Base-by-base conservation (phyloP, 2,329 filamentous ascomycete species). In the Botrytis squamosa region DNA sequence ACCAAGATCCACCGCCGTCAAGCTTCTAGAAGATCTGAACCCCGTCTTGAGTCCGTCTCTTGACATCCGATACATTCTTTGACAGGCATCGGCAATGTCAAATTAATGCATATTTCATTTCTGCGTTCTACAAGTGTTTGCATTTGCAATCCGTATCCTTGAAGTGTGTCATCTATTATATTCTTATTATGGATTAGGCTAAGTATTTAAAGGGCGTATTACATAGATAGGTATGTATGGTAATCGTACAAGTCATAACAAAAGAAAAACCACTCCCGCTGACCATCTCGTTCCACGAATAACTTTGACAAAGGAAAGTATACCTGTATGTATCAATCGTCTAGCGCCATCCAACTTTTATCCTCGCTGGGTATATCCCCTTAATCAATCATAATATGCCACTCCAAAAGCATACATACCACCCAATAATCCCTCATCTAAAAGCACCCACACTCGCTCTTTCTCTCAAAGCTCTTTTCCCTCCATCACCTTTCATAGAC, bases 391-490 rank as follows among this genome's bases (percentile, higher is more conserved):
- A 71, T 70, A 20, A 73, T 25, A 57, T 57, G n/a, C n/a, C 52
- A 57, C 52, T 29, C n/a, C 52, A 29, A 12, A 57, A 57, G 52
- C n/a, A 57, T 29, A 29, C 12, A 25, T 57, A 33, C 16, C 44
- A 22, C 16, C 38, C 9, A 57, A 42, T 20, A 52, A 20, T 25
- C 46, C 29, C 18, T 79, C 73, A 81, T 74, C 79, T 77, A 69
- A 81, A 80, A 42, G 78, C 77, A 29, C 78, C 77, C 46, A 80
- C 76, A 71, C 80, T 81, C 36, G 79, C 77, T 33, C 80, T 77
- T 72, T 81, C 81, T 49, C 78, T 78, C 69, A 81, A 71, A 8
- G 75, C 75, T 71, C 78, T 76, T 65, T 76, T 76, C 14, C 16
- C 20, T 40, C 75, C 74, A 25, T 83, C 81, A 25, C 73, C 73